Evolutionary conservation across 148 eudicot genomes (phyloP), one percentile per base, ranked within the genome.

Genomic region (Pouteria glomerata): DNA sequence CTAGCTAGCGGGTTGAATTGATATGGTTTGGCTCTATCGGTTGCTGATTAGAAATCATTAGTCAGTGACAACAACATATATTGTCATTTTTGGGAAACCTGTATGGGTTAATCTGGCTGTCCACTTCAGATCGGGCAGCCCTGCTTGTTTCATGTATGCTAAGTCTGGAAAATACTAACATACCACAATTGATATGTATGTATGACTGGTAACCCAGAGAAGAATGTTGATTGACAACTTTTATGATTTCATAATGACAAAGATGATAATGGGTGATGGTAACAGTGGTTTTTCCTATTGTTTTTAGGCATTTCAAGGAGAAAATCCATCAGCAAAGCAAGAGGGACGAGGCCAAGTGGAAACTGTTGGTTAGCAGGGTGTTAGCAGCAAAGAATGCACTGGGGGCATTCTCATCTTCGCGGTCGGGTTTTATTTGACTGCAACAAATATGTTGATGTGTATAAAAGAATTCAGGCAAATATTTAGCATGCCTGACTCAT

Each of bases 261-360:
- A 10, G 31, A 8, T 53, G 57, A 53, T 53, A 21, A 21, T 53
- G n/a, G 27, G 61, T 42, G 29, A 21, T 30, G 1, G 57, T 29
- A 55, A 24, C 31, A 4, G 1, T 57, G 6, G 31, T 31, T n/a
- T 70, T 24, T 61, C 45, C 2, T 47, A 1, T 56, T 29, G 31
- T 35, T 68, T 67, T 10, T 48, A 82, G 85, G 80, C 81, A 80
- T 60, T 89, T 91, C 64, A 91, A 91, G 80, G 84, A 68, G 73
- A 91, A 85, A 74, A 80, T 78, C 79, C 79, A 66, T 80, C 85
- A 71, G 67, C 87, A 83, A 69, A 84, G 77, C 77, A 91, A 87
- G 83, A 91, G 89, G 71, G 97, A 89, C 0, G 92, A 84, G 78
- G 79, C 77, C 2, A 91, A 83, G 72, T 91, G 97, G 97, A 84